Evolutionary conservation across 306 rosid species (phyloP).

Genomic region (Boehmeria nivea): DNA sequence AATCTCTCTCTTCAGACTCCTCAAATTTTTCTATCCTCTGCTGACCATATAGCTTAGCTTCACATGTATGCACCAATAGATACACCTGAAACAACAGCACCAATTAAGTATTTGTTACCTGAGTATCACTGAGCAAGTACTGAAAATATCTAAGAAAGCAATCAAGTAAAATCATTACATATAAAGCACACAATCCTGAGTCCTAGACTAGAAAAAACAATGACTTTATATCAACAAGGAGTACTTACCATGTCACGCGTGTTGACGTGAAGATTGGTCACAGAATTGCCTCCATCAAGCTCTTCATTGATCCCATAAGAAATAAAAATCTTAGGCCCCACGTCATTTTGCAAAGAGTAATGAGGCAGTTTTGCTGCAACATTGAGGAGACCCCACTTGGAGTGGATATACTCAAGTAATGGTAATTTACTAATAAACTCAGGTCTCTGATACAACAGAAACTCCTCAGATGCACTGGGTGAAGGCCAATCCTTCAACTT

Average conservation of each 20-base stretch:
- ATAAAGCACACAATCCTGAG: constrained; percentile 1
- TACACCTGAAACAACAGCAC: constrained; percentile 47
- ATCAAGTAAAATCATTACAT: background rate
- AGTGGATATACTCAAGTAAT: constrained; percentile 90
- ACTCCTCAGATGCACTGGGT: constrained; percentile 91
- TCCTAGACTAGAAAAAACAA: too few species aligned
- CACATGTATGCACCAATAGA: constrained; percentile 76
- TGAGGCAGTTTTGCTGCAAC: constrained; percentile 99
- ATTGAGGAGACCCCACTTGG: constrained; percentile 97
- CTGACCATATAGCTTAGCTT: constrained; percentile 51
- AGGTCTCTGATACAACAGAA: constrained; percentile 89
- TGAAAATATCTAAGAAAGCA: background rate
- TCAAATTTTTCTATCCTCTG: constrained; percentile 32
- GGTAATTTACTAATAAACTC: constrained; percentile 93
- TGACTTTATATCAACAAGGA: constrained; percentile 17
- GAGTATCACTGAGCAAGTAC: background rate
- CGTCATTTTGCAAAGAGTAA: constrained; percentile 95
- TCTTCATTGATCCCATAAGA: constrained; percentile 75
- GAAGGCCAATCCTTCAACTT: constrained; percentile 96
- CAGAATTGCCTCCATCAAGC: constrained; percentile 60
- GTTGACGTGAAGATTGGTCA: constrained; percentile 87
- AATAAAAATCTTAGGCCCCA: constrained; percentile 87
- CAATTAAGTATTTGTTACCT: background rate
- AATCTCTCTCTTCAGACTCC: constrained; percentile 45
- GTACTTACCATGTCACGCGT: constrained; percentile 89